Evolutionary conservation across 208 protist species (phyloP).

Genomic region (Leishmania guyanensis): DNA sequence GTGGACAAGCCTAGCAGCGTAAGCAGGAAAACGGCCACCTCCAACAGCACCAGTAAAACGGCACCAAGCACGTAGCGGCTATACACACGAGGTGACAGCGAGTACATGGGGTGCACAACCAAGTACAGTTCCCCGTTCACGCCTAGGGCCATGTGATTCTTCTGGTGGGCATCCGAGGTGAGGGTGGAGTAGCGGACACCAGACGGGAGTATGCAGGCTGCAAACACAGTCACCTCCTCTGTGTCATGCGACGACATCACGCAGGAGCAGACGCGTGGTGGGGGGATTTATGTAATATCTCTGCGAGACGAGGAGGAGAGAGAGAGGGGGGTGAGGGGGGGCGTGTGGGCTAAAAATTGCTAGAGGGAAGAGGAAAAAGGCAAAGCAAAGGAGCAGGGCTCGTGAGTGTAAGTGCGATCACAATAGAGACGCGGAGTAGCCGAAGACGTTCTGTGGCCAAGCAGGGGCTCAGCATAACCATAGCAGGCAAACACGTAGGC

Average conservation of each 20-base stretch:
- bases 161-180: neutral
- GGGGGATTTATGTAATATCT: no score
- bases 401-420: neutral
- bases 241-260: neutral
- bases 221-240: neutral
- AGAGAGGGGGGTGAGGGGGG: neutral
- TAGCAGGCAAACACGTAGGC: neutral
- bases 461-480: neutral
- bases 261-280: no score
- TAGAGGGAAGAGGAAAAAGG: neutral
- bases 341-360: neutral
- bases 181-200: neutral
- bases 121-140: neutral
- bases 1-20: slow-evolving; percentile 1
- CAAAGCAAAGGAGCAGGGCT: neutral
- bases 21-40: neutral
- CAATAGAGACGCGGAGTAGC: neutral
- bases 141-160: slow-evolving; percentile 6
- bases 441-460: neutral
- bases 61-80: neutral
- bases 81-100: neutral
- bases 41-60: neutral
- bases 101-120: slow-evolving; percentile 7
- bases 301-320: neutral
- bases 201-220: neutral